Evolutionary conservation across 768 basidiomycete species (phyloP).

Genomic region (Pulveroboletus ravenelii): DNA sequence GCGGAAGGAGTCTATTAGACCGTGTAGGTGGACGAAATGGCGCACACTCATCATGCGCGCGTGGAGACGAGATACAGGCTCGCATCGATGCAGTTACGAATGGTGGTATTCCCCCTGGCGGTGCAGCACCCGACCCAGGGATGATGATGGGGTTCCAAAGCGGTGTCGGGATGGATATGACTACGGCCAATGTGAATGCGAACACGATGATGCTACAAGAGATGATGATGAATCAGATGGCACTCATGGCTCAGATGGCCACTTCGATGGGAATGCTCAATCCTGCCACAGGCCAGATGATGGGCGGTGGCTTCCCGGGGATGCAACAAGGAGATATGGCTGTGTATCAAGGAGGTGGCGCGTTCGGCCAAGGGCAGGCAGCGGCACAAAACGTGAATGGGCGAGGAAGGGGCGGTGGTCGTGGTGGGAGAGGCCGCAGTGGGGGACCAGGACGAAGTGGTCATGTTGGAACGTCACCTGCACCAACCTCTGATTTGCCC

Average conservation of each 20-base stretch:
- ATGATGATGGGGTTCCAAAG: conserved; percentile 45
- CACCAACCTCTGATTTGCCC: conserved; percentile 16
- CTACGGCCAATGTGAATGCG: conserved; percentile 48
- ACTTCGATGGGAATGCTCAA: conserved; percentile 75
- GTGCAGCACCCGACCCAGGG: conserved; percentile 22
- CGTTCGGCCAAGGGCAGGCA: conserved; percentile 19
- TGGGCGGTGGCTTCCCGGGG: conserved; percentile 53
- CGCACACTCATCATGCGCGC: conserved; percentile 28
- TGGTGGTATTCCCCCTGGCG: conserved; percentile 38
- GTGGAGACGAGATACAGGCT: conserved; percentile 69
- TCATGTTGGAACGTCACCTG: conserved; percentile 23
- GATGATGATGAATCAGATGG: conserved; percentile 90
- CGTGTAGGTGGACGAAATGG: conserved; percentile 62
- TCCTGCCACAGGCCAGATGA: conserved; percentile 52
- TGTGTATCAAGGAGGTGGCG: conserved; percentile 36
- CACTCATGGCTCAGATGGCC: conserved; percentile 91
- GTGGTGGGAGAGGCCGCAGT: conserved; percentile 44
- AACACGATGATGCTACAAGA: conserved; percentile 78
- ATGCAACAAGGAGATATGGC: conserved; percentile 52
- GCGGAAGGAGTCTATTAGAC: conserved; percentile 69
- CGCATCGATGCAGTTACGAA: conserved; percentile 75
- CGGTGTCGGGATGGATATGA: conserved; percentile 42
- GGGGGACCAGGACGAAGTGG: conserved; percentile 45
- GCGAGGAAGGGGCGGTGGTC: conserved; percentile 41
- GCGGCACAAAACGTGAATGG: conserved; percentile 25